Evolutionary conservation across 148 eudicot species (phyloP), one percentile per base, ranked within the genome.

Genomic region (Amaranthus hypochondriacus): DNA sequence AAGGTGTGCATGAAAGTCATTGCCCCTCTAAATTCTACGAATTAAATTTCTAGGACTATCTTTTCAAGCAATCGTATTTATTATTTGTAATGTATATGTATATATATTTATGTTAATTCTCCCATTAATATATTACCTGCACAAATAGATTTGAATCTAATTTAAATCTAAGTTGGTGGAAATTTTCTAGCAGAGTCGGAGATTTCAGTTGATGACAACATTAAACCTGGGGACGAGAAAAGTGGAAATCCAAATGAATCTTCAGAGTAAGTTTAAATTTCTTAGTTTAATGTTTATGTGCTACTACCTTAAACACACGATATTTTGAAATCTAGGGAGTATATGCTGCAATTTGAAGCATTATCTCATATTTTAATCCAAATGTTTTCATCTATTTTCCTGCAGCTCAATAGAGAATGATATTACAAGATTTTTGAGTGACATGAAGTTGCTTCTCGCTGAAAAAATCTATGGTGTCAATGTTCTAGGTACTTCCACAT

Each of bases 391-490:
- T 50, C 51, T 66, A 58, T 43, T 68, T 55, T 43, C 39, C 79
- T 68, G 81, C 89, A 87, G 96, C 69, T 76, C 80, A 44, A 28
- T 28, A 28, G 75, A 63, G 44, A 79, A 79, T 74, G 88, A 68
- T 47, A 42, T 87, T 48, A 75, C 72, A 74, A 80, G 86, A 80
- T 87, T 89, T 82, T 66, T 73, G 54, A 79, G 80, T 78, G 98
- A 90, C 78, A 79, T 90, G 86, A 90, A 90, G 79, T 81, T 71
- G 76, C 92, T 93, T 77, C 84, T 87, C 77, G 54, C 62, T 15
- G 88, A 93, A 7, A 90, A 82, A 79, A 86, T 91, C 75, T 93
- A 80, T 75, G 88, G 85, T 64, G 88, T 91, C 75, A 94, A 92
- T 80, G 88, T 87, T 85, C 80, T 94, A 82, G 98, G 99, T 95